phyloP scores from a whole-genome alignment of 2,329 filamentous ascomycete genomes.

The Acrodontium crateriforme region DNA sequence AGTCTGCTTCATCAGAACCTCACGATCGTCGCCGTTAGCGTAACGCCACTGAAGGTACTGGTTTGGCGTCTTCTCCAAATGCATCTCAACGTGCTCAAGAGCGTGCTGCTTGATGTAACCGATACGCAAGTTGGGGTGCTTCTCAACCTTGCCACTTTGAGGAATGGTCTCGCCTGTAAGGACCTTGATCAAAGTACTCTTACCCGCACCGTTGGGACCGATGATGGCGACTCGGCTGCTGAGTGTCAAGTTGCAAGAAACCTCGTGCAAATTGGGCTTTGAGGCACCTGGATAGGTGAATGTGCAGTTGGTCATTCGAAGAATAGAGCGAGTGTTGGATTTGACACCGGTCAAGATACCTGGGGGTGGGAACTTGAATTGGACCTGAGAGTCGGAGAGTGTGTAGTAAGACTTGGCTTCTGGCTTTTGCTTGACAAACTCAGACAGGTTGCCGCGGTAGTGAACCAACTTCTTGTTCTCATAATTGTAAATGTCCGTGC shows the following conservation, averaged over 20 bases:
- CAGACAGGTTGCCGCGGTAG: slow-evolving; percentile 70
- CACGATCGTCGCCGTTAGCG: slow-evolving; percentile 88
- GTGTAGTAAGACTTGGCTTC: slow-evolving; percentile 99
- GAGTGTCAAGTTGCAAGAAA: slow-evolving; percentile 73
- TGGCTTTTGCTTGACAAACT: slow-evolving; percentile 77
- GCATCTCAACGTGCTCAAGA: slow-evolving; percentile 98
- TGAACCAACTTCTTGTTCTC: slow-evolving; percentile 89
- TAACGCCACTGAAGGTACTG: slow-evolving; percentile 99
- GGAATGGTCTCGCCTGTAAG: slow-evolving; percentile 86
- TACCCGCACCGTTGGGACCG: slow-evolving; percentile 92
- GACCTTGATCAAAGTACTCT: slow-evolving; percentile 95
- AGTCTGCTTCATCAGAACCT: slow-evolving; percentile 95
- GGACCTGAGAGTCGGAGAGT: slow-evolving; percentile 69
- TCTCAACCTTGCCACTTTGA: slow-evolving; percentile 75
- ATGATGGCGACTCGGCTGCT: slow-evolving; percentile 94
- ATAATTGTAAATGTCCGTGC: slow-evolving; percentile 98
- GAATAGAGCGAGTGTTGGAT: slow-evolving; percentile 82
- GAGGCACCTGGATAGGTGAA: slow-evolving; percentile 84
- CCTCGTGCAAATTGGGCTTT: slow-evolving; percentile 78
- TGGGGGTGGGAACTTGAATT: slow-evolving; percentile 96
- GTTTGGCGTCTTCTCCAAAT: slow-evolving; percentile 96
- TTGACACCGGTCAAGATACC: slow-evolving; percentile 93
- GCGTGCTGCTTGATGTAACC: slow-evolving; percentile 99
- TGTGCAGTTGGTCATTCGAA: slow-evolving; percentile 83
- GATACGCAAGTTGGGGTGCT: slow-evolving; percentile 96